These are phyloP conservation scores for Heimioporus retisporus DNA, from an alignment of 1,284 basidiomycete species.

Conservation along the genomic window DNA sequence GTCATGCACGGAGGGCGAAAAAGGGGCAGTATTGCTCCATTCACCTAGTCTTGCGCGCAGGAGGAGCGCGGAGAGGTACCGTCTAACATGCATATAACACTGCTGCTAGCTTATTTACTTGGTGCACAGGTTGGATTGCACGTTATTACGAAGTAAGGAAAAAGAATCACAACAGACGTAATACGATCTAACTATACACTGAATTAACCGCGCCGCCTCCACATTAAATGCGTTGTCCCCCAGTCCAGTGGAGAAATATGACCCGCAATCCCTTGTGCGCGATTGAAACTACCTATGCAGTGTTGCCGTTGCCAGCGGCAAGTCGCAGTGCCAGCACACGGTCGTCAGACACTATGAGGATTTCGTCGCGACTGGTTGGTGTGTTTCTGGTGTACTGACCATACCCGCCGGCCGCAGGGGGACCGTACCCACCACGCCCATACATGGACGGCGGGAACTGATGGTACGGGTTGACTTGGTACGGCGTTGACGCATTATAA, in stretches of 20 bases:
- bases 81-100: too few species aligned
- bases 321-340: constrained; percentile 74
- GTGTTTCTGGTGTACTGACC: constrained; percentile 51
- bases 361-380: constrained; percentile 76
- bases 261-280: constrained; percentile 11
- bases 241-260: constrained; percentile 28
- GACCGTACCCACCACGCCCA: constrained; percentile 55
- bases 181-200: constrained; percentile 39
- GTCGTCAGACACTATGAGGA: constrained; percentile 85
- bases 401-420: constrained; percentile 45
- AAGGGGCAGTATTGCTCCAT: too few species aligned
- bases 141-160: background rate
- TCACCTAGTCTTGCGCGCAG: too few species aligned
- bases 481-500: constrained; percentile 44
- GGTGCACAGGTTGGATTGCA: too few species aligned
- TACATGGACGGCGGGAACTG: constrained; percentile 35
- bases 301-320: constrained; percentile 16
- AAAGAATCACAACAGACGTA: constrained; percentile 43
- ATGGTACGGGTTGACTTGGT: constrained; percentile 51
- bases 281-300: constrained; percentile 5
- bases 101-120: too few species aligned
- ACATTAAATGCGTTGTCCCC: constrained; percentile 17
- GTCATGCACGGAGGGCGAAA: too few species aligned
- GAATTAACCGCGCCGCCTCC: constrained; percentile 6
- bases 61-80: too few species aligned